A percentile compares a stretch with the other conserved stretches of the same genome.
These are phyloP conservation scores for Stentor roeselii DNA, from an alignment of 73 alveolate genomes.

Conservation along the genomic window DNA sequence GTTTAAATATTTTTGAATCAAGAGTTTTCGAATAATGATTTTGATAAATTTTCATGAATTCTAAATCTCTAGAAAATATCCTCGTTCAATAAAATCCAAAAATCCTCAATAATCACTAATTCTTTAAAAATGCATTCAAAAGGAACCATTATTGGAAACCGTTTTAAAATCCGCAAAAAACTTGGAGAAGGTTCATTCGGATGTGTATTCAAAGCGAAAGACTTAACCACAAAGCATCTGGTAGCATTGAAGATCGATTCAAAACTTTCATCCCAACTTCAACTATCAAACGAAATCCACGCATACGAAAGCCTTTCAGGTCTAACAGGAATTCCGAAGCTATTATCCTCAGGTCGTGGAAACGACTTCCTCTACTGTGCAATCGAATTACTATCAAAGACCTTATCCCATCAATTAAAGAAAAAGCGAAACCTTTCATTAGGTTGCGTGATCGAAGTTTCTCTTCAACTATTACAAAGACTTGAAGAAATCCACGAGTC, in stretches of 20 bases:
- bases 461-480: slow-evolving; percentile 59
- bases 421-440: slow-evolving; percentile 49
- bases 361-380: slow-evolving; percentile 72
- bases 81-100: too few species aligned
- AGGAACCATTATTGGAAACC: too few species aligned
- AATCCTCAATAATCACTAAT: too few species aligned
- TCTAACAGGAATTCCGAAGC: slow-evolving; percentile 71
- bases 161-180: too few species aligned
- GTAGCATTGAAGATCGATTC: slow-evolving; percentile 59
- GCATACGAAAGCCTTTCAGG: slow-evolving; percentile 40
- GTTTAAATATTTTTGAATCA: too few species aligned
- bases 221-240: slow-evolving; percentile 35
- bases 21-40: too few species aligned
- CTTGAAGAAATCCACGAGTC: slow-evolving; percentile 63
- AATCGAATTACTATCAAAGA: slow-evolving; percentile 76
- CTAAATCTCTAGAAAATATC: too few species aligned
- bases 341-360: slow-evolving; percentile 67
- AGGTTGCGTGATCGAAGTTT: slow-evolving; percentile 59
- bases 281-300: slow-evolving; percentile 45
- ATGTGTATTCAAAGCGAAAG: slow-evolving; percentile 48
- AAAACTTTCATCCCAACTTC: slow-evolving; percentile 30
- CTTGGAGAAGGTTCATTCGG: slow-evolving; percentile 68
- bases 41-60: too few species aligned
- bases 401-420: slow-evolving; percentile 53
- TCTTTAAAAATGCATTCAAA: too few species aligned